Base-by-base conservation (phyloP, 2,329 filamentous ascomycete genomes). In the Trichoderma pleuroti region DNA sequence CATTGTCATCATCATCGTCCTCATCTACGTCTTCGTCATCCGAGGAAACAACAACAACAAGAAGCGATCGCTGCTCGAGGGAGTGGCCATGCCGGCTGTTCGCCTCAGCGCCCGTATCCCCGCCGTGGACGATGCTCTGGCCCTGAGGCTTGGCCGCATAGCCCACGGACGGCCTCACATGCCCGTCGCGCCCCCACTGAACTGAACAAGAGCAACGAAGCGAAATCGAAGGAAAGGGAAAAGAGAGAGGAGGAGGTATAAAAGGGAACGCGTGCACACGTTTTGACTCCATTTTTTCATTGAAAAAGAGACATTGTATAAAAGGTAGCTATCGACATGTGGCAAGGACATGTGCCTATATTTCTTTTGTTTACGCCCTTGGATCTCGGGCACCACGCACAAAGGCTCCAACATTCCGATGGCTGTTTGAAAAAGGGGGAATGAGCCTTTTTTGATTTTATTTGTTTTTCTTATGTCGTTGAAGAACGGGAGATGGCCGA, bases 1-100 rank as follows among this genome's bases (percentile, higher is more conserved):
- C 66, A 80, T 89, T 60, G 82, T 89, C 57, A 84, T 84, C 54
- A 82, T 86, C 66, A 78, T 84, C 60, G 83, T 89, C 10, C 82
- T 85, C 68, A 80, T 85, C 65, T 87, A 85, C 74, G 75, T 86
- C 72, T 79, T 82, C 32, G 78, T 85, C 72, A 78, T 82, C 71
- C 81, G 78, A 73, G 74, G 70, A 54, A 73, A 73, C 60, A 76
- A 74, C 36, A 78, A 73, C 60, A 76, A 74, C 39, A 78, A 72
- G 69, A 80, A 78, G 74, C 78, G 78, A 76, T 77, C 73, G 70
- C 71, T 78, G 30, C 68, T 80, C 65, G 73, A 75, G 30, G 72
- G 72, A 30, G 32, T 64, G 28, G 57, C 54, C n/a, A 30, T 65
- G 26, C 52, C 68, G 0, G 67, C 36, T 46, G 24, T 57, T 21